Evolutionary conservation across 805 yeast genomes (phyloP).

Genomic region (Maudiozyma serrabonitensis): DNA sequence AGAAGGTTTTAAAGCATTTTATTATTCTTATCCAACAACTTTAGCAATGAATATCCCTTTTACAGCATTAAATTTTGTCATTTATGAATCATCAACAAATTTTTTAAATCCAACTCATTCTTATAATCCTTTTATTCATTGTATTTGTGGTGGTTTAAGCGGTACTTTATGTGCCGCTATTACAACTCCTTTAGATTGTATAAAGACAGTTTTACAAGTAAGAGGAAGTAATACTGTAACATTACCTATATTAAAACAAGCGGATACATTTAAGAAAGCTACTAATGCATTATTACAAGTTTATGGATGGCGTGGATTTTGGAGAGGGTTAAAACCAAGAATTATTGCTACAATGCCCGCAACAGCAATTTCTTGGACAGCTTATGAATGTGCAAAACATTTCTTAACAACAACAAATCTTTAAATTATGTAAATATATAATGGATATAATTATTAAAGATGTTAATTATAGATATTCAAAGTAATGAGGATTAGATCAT

Average conservation of each 20-base stretch:
- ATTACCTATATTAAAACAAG: conserved; percentile 33
- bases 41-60: conserved; percentile 88
- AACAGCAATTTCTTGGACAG: conserved; percentile 97
- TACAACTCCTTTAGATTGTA: conserved; percentile 93
- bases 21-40: conserved; percentile 91
- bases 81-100: conserved; percentile 79
- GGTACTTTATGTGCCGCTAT: conserved; percentile 94
- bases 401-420: conserved; percentile 14
- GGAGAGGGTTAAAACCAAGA: conserved; percentile 83
- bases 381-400: conserved; percentile 91
- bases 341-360: conserved; percentile 92
- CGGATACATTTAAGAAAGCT: conserved; percentile 67
- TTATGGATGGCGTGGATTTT: conserved; percentile 60
- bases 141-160: conserved; percentile 86
- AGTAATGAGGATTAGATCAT: neutral
- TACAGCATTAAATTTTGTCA: conserved; percentile 88
- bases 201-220: conserved; percentile 87
- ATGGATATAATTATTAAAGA: neutral
- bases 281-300: conserved; percentile 53
- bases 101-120: conserved; percentile 67
- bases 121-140: conserved; percentile 87
- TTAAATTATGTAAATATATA: neutral
- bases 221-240: conserved; percentile 43
- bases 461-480: neutral
- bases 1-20: conserved; percentile 75